These are phyloP conservation scores for Cordyceps farinosa DNA, from an alignment of 2,329 filamentous ascomycete genomes.

Conservation along the genomic window DNA sequence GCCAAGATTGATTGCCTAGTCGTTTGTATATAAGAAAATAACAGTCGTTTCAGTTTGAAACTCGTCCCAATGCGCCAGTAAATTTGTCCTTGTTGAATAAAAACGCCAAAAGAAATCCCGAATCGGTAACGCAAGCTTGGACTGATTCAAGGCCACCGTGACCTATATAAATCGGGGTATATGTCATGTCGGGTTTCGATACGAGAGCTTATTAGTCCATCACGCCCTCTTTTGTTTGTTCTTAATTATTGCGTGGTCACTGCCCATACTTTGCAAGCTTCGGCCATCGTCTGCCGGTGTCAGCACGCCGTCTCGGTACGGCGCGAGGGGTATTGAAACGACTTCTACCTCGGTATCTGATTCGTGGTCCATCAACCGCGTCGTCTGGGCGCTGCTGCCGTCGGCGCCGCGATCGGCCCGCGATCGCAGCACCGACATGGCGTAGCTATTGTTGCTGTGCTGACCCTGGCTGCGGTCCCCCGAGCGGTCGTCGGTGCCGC, in stretches of 20 bases:
- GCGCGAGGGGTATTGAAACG: not conserved
- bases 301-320: not conserved
- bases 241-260: slow-evolving; percentile 20
- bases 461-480: slow-evolving; percentile 1
- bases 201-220: not conserved
- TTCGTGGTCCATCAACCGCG: slow-evolving; percentile 9
- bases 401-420: not conserved
- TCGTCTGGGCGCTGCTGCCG: not conserved
- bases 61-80: not conserved
- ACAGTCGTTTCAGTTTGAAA: not conserved
- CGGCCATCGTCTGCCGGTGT: slow-evolving; percentile 12
- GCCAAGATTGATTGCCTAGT: not conserved
- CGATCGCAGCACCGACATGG: slow-evolving; percentile 16
- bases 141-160: not conserved
- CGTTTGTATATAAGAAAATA: not conserved
- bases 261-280: slow-evolving; percentile 20
- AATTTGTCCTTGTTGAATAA: not conserved
- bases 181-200: not conserved
- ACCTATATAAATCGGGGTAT: not conserved
- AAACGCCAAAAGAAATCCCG: not conserved
- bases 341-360: slow-evolving; percentile 10
- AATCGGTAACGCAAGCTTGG: not conserved
- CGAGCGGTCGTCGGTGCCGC: slow-evolving; percentile 9
- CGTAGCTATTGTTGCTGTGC: slow-evolving; percentile 10
- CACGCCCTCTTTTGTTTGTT: not conserved